Conservation (phyloP, 2,329 filamentous ascomycete genomes). For the Penicillium sp. region DNA sequence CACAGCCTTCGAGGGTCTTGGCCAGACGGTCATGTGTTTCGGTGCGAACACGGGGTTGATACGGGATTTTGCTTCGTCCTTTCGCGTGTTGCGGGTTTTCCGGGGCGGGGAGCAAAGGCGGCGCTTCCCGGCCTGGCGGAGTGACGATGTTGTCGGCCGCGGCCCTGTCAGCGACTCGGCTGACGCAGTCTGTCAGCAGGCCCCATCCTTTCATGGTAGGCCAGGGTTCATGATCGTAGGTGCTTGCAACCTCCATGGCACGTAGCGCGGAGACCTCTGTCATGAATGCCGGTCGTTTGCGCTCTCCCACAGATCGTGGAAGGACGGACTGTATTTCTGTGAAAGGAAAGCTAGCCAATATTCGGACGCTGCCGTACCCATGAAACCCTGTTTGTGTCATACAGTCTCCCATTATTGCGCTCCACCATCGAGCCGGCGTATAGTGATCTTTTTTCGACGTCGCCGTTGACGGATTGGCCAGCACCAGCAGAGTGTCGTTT, state of each 20-base stretch:
- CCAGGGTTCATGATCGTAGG: conserved; percentile 33
- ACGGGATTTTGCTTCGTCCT: conserved; percentile 10
- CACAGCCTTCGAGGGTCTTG: conserved; percentile 12
- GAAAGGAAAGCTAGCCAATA: conserved; percentile 69
- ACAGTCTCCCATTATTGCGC: conserved; percentile 55
- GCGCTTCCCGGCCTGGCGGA: conserved; percentile 30
- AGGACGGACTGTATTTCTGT: conserved; percentile 59
- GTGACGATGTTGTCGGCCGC: conserved; percentile 28
- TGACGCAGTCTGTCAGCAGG: conserved; percentile 21
- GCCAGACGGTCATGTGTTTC: conserved; percentile 6
- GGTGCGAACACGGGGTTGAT: conserved; percentile 38
- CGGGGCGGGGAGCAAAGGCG: conserved; percentile 26
- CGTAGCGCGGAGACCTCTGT: conserved; percentile 51
- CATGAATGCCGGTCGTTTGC: conserved; percentile 58
- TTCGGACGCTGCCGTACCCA: conserved; percentile 72
- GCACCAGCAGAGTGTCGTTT: conserved; percentile 72
- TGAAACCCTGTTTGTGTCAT: conserved; percentile 63
- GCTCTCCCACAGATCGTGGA: conserved; percentile 56
- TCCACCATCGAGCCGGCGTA: conserved; percentile 56
- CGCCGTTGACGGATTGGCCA: conserved; percentile 62
- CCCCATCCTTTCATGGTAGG: conserved; percentile 26
- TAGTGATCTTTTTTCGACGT: conserved; percentile 51
- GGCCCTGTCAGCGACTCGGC: conserved; percentile 31
- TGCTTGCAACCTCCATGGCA: conserved; percentile 54
- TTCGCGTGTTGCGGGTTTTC: conserved; percentile 15